Evolutionary conservation across 306 rosid genomes (phyloP), one percentile per base, ranked within the genome.

Genomic region (Geum urbanum): DNA sequence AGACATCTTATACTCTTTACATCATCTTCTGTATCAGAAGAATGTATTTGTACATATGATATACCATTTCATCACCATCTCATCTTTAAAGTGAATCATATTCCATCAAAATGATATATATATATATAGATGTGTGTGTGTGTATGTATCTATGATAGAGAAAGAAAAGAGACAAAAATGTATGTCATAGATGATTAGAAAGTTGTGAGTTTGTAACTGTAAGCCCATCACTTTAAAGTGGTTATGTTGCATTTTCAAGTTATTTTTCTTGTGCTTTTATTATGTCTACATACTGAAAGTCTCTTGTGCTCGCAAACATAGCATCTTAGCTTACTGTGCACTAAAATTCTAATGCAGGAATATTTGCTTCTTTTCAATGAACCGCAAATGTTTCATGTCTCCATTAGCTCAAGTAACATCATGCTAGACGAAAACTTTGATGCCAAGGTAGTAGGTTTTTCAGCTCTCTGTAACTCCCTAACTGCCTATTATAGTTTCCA

Each of bases 361-460:
- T 92, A 92, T 77, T 85, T 92, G 82, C 83, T 88, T 84, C 86
- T 85, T 65, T 92, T 92, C 86, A 85, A 74, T 71, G 94, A 92
- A 45, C 97, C 88, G 18, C 96, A 92, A 5, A 80, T 80, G 69
- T 85, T 81, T 72, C 89, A 86, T 48, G 91, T 92, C 74, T 86
- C 97, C 74, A 84, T 92, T 69, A 81, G 77, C 86, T 84, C 98
- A 15, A 78, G 89, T 87, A 90, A 80, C 70, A 80, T 92, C 46
- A 92, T 90, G 96, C 75, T 92, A 69, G 98, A 92, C 48, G 94
- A 92, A 60, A 81, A 79, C 60, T 92, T 90, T 67, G 86, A 86
- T 24, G 96, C 95, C 39, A 92, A 88, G 87, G 98, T 90, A 87
- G 64, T 77, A 40, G 27, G 7, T 4, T 16, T 50, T 48, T 3